Base-by-base conservation (phyloP, 1,284 basidiomycete genomes). In the Inonotus obliquus region DNA sequence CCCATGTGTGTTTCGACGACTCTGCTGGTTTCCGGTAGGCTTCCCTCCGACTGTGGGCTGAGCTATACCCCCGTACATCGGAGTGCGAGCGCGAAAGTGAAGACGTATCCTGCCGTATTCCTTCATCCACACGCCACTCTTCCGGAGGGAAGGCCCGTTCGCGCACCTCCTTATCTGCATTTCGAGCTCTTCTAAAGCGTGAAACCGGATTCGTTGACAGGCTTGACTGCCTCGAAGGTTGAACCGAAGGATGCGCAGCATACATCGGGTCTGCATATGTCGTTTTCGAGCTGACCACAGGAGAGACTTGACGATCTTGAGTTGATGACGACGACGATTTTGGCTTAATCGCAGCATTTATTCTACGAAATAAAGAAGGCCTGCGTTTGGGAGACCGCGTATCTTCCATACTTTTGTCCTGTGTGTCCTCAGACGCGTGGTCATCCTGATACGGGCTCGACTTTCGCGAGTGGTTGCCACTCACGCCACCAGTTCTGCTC, bases 61-160 rank as follows among this genome's bases (percentile, higher is more conserved):
- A 4, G 17, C 19, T 23, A 17, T 52, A 35, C 5, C 51, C 51
- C 35, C 32, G 25, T 52, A 19, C 51, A 17, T 17, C 32, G 4
- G 51, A 52, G 13, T 9, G 51, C 3, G 51, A 19, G 29, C 32
- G 27, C 32, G 51, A 32, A 32, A 27, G 19, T 4, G 51, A 59
- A 6, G 63, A 57, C 14, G 60, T 61, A 32, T 59, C 59, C 19
- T 57, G 63, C 7, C 48, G 54, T 35, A 58, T 45, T 1, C 45
- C 55, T 27, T 56, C 63, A 52, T 54, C 64, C 23, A 62, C 59
- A 13, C 65, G 54, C 70, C 70, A 70, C 7, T 63, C 65, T 19
- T 64, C 49, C 17, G 70, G 68, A 47, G 69, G 69, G 58, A 68
- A 69, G 9, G 27, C 44, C 58, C 62, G 59, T 57, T 59, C 32